Evolutionary conservation across 2,329 filamentous ascomycete species (phyloP).

Genomic region (Boeremia lycopersici): DNA sequence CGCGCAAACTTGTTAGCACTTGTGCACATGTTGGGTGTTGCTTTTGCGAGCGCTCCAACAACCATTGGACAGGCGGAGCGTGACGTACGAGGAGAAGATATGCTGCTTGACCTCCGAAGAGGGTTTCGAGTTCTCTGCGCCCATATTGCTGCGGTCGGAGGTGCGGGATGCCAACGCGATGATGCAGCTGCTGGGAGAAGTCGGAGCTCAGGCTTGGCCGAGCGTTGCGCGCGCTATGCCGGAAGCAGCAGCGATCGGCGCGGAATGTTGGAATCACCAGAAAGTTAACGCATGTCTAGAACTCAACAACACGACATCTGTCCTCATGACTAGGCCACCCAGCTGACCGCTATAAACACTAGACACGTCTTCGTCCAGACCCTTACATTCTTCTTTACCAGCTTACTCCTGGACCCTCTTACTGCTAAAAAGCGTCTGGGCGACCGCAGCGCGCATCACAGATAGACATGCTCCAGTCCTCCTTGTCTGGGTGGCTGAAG

Average conservation of each 20-base stretch:
- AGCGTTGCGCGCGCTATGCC: conserved; percentile 27
- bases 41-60: not conserved
- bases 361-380: not conserved
- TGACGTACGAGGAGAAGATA: conserved; percentile 65
- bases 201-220: conserved; percentile 39
- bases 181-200: conserved; percentile 40
- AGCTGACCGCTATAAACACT: not conserved
- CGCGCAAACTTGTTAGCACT: conserved; percentile 43
- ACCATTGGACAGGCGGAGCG: conserved; percentile 29
- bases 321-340: conserved; percentile 7
- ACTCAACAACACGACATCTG: conserved; percentile 17
- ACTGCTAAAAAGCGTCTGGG: not conserved
- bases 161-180: conserved; percentile 29
- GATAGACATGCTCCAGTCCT: conserved; percentile 52
- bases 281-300: conserved; percentile 23
- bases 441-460: not conserved
- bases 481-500: conserved; percentile 55
- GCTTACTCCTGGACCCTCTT: too few species aligned
- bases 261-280: conserved; percentile 24
- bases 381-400: not conserved
- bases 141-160: conserved; percentile 56
- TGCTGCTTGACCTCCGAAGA: conserved; percentile 61
- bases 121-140: conserved; percentile 67
- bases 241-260: conserved; percentile 21
- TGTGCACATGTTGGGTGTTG: conserved; percentile 2